Base-by-base conservation (phyloP, 306 rosid genomes). In the Cucurbita moschata region DNA sequence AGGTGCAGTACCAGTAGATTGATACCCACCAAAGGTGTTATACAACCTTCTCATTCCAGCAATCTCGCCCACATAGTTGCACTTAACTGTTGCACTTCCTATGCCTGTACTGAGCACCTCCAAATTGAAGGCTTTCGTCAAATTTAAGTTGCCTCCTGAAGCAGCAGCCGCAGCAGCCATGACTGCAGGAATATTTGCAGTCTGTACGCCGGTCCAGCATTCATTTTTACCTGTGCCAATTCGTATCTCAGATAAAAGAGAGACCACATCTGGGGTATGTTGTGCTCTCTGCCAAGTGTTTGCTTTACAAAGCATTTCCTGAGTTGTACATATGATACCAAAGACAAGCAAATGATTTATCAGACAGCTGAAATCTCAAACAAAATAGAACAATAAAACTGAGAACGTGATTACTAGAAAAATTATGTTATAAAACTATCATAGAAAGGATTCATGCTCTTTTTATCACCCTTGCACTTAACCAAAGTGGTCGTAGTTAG, bases 91-190 rank as follows among this genome's bases (percentile, higher is more conserved):
- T 26, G 98, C 96, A 74, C 90, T 84, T 39, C 82, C 86, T 39
- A 86, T 84, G 74, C 97, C 97, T 77, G 97, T 90, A 81, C 96
- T 94, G 75, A 90, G 96, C 75, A 94, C 96, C 80, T 94, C 98
- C 79, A 94, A 79, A 82, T 88, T 94, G 81, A 94, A 90, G 72
- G 96, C 96, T 81, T 94, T 96, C 2, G 90, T 87, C 44, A 85
- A 83, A 82, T 90, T 90, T 83, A 94, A 81, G 83, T 90, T 90
- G 51, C 89, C 96, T 78, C 98, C 97, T 53, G 98, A 94, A 60
- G 98, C 88, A 70, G 98, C 96, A 11, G 97, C 97, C 13, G 98
- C 98, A 6, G 98, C 96, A 78, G 97, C 89, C 94, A 90, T 83
- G 82, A 94, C 94, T 66, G 98, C 97, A 13, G 97, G 98, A 76